Percentiles rank a stretch among this genome's conserved stretches.
Conservation (phyloP, 768 basidiomycete species). For the Boletus huronensis region DNA sequence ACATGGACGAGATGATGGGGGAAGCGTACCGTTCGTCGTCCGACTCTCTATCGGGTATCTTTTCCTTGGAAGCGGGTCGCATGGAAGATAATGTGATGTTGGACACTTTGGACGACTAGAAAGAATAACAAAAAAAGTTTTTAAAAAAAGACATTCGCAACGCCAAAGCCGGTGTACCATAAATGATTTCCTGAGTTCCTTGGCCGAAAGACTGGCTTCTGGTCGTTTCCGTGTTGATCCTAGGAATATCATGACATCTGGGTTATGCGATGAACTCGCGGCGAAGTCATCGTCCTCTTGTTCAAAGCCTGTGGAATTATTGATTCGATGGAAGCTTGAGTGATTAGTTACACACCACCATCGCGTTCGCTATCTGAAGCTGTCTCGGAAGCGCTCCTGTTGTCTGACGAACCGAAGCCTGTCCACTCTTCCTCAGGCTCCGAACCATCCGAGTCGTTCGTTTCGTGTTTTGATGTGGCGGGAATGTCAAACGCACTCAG, state of each 20-base stretch:
- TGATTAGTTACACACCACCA: conserved; percentile 10
- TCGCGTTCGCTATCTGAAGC: conserved; percentile 21
- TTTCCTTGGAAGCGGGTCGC: conserved; percentile 13
- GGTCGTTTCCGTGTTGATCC: conserved; percentile 31
- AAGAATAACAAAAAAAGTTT: conserved; percentile 1
- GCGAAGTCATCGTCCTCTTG: conserved; percentile 46
- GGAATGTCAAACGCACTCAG: conserved; percentile 38
- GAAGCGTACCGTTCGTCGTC: conserved; percentile 53
- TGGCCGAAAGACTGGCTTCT: conserved; percentile 25
- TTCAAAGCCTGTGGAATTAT: conserved; percentile 33
- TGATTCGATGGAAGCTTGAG: not conserved
- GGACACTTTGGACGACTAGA: conserved; percentile 74
- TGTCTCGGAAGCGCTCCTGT: not conserved
- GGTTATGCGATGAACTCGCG: conserved; percentile 31
- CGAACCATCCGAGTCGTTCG: conserved; percentile 6
- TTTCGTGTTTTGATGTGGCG: conserved; percentile 18
- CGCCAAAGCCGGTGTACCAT: conserved; percentile 51
- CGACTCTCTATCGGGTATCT: conserved; percentile 36
- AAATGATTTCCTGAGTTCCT: conserved; percentile 59
- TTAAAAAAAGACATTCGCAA: not conserved
- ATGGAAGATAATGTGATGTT: conserved; percentile 41
- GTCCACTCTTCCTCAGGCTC: conserved; percentile 41
- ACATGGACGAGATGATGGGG: not conserved
- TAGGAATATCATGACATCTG: conserved; percentile 58
- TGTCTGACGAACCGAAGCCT: conserved; percentile 29